A percentile compares a stretch with the other conserved stretches of the same genome.
phyloP scores from a whole-genome alignment of 257 asterid genomes.

The Anisodus acutangulus region DNA sequence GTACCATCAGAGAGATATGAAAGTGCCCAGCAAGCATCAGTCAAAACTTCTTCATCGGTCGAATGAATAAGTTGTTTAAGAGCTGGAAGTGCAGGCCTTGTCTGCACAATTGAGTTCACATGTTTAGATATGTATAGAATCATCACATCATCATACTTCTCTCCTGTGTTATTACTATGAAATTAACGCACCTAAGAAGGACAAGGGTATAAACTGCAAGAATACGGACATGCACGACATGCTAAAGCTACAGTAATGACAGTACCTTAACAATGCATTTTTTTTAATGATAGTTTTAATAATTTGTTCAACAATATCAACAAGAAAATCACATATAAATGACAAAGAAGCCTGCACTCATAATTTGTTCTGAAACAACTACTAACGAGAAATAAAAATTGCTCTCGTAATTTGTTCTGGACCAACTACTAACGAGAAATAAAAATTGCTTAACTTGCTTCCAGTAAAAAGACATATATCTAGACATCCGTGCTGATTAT shows the following conservation, averaged over 20 bases:
- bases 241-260: neutral
- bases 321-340: conserved; percentile 23
- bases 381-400: neutral
- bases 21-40: conserved; percentile 77
- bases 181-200: conserved; percentile 1
- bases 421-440: neutral
- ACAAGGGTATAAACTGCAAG: neutral
- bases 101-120: conserved; percentile 48
- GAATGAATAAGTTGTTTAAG: conserved; percentile 28
- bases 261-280: neutral
- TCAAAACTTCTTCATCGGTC: conserved; percentile 30
- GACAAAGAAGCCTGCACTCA: conserved; percentile 14
- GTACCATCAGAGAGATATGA: conserved; percentile 92
- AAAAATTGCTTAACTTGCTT: conserved; percentile 5
- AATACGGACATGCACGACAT: neutral
- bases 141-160: conserved; percentile 28
- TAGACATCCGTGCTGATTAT: neutral
- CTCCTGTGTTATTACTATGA: conserved; percentile 1
- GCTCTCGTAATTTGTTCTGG: too few relatives aligned
- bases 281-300: neutral
- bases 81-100: conserved; percentile 79
- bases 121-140: conserved; percentile 32
- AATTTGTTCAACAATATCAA: neutral
- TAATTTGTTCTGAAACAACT: conserved; percentile 10
- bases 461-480: neutral